Percentiles rank a stretch among this genome's conserved stretches.
Conservation (phyloP, 768 basidiomycete species). For the Daedaleopsis sinensis region DNA sequence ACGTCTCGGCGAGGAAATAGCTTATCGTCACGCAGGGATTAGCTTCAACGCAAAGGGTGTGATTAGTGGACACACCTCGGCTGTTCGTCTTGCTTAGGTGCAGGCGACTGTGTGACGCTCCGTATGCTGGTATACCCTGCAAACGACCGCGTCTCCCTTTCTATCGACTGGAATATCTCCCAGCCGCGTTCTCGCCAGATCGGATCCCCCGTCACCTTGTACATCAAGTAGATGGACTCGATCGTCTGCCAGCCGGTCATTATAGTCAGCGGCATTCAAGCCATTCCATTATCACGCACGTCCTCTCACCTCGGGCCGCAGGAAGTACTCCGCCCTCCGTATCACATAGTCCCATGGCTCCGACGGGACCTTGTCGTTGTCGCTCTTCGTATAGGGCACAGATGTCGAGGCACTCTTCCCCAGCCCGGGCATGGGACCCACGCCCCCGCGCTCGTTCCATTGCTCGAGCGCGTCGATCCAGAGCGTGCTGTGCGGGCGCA, state of each 20-base stretch:
- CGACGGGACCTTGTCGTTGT: conserved; percentile 22
- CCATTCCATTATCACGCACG: not conserved
- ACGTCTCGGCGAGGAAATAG: conserved; percentile 61
- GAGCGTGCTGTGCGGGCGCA: conserved; percentile 29
- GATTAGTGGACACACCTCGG: conserved; percentile 57
- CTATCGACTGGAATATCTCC: conserved; percentile 68
- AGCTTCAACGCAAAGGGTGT: not conserved
- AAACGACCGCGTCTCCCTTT: conserved; percentile 56
- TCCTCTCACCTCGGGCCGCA: conserved; percentile 69
- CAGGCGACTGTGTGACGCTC: conserved; percentile 48
- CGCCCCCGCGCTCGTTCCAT: conserved; percentile 37
- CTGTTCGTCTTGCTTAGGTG: conserved; percentile 56
- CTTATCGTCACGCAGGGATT: conserved; percentile 26
- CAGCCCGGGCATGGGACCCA: conserved; percentile 57
- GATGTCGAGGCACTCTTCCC: conserved; percentile 38
- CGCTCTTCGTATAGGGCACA: conserved; percentile 33
- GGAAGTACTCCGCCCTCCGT: conserved; percentile 49
- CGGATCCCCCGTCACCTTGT: conserved; percentile 66
- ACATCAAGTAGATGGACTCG: conserved; percentile 73
- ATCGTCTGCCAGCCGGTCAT: conserved; percentile 50
- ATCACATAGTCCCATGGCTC: conserved; percentile 54
- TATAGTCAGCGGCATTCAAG: not conserved
- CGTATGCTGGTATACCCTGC: conserved; percentile 64
- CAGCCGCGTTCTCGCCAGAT: conserved; percentile 76
- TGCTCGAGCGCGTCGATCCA: conserved; percentile 57